Base-by-base conservation (phyloP, 306 rosid genomes). In the Cucumis cinereus region DNA sequence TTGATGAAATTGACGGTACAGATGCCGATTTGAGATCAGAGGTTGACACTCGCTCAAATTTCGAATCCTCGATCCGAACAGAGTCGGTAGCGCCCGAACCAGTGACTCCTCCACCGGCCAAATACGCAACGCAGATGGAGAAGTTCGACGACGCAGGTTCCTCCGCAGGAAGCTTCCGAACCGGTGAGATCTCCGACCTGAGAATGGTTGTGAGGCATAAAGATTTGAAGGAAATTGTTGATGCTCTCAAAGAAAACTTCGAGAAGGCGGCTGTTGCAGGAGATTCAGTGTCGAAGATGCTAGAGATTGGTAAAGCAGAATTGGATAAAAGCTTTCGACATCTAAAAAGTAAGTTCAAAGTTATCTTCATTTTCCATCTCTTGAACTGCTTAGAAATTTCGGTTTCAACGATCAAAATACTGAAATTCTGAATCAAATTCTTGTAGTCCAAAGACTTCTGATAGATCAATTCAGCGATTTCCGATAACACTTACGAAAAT, bases 141-240 rank as follows among this genome's bases (percentile, higher is more conserved):
- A 83, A 83, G 62, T 72, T 69, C 16, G 88, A 82, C 13, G 87
- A 80, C 4, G 83, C 24, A 6, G 83, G 70, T 17, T 86, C 88
- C 15, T 79, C 74, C 6, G 77, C 81, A 22, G 84, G 62, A 55
- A 85, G 89, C 69, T 83, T 71, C 57, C 33, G 84, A 67, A 75
- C 77, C 6, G 77, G 84, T 15, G 91, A 83, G 80, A 75, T 90
- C 53, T 86, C 91, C 41, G 92, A 92, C 74, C 81, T 89, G 93
- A 92, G 81, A 77, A 86, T 95, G 92, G 96, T 95, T 76, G 98
- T 95, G 72, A 86, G 99, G 77, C 99, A 95, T 66, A 88, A 70
- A 80, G 89, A 95, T 79, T 83, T 95, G 91, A 90, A 83, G 89
- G 99, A 95, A 87, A 95, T 95, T 24, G 92, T 90, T 55, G 93